Conservation (phyloP, 2,329 filamentous ascomycete genomes). For the Phialophora macrospora region DNA sequence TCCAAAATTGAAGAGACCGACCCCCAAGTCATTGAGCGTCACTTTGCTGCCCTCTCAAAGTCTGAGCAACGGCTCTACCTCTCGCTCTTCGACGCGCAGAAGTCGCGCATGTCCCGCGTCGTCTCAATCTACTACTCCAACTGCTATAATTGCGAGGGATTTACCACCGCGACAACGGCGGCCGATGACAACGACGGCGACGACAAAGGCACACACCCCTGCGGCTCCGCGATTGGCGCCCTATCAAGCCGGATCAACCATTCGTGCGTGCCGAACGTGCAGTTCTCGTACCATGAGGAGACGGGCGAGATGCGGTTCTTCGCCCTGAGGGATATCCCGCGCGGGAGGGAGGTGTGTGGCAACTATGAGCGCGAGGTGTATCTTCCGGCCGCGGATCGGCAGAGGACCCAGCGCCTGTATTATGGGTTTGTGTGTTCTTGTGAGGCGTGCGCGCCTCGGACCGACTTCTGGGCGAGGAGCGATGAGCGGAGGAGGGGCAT, state of each 20-base stretch:
- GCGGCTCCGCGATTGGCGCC: slow-evolving; percentile 35
- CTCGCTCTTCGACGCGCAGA: slow-evolving; percentile 35
- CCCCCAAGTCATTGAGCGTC: slow-evolving; percentile 19
- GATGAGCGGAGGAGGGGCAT: slow-evolving; percentile 36
- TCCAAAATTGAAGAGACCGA: slow-evolving; percentile 31
- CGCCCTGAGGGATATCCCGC: slow-evolving; percentile 35
- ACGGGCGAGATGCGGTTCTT: slow-evolving; percentile 32
- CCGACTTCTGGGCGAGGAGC: slow-evolving; percentile 35
- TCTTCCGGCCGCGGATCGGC: slow-evolving; percentile 16
- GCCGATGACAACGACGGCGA: too few species aligned
- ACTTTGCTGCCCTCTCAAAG: slow-evolving; percentile 23
- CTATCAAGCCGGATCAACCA: slow-evolving; percentile 37
- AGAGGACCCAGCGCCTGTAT: slow-evolving; percentile 32
- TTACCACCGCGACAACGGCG: too few species aligned
- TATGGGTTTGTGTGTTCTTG: slow-evolving; percentile 37
- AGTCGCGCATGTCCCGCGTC: slow-evolving; percentile 32
- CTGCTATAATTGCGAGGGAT: slow-evolving; percentile 34
- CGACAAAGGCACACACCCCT: too few species aligned
- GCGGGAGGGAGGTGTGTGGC: slow-evolving; percentile 34
- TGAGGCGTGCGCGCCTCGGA: slow-evolving; percentile 34
- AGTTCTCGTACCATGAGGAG: slow-evolving; percentile 33
- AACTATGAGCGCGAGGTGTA: slow-evolving; percentile 37
- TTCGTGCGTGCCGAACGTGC: slow-evolving; percentile 36
- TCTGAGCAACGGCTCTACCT: slow-evolving; percentile 28
- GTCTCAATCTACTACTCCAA: slow-evolving; percentile 38